Evolutionary conservation across 805 yeast genomes (phyloP).

Genomic region (Lipomyces orientalis): DNA sequence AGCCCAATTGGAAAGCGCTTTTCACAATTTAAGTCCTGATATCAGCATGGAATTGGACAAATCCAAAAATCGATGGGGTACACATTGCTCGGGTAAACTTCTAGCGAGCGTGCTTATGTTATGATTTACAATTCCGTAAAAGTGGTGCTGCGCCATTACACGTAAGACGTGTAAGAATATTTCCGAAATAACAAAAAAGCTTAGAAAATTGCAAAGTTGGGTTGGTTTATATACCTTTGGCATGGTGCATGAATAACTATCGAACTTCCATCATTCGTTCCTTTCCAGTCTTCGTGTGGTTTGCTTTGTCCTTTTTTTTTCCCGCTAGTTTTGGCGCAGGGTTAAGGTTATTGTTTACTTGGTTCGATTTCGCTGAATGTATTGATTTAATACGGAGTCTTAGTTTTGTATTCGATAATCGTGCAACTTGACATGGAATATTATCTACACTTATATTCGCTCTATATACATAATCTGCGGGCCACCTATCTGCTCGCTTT

Average conservation of each 20-base stretch:
- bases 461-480: background rate
- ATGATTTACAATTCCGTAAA: background rate
- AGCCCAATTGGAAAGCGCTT: background rate
- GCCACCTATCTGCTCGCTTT: background rate
- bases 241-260: background rate
- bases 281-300: background rate
- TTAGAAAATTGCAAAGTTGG: background rate
- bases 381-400: background rate
- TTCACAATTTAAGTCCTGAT: background rate
- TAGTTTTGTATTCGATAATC: background rate
- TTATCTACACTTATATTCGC: background rate
- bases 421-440: background rate
- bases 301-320: background rate
- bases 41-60: background rate
- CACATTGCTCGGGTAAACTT: background rate
- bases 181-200: background rate
- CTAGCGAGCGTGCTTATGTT: background rate
- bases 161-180: background rate
- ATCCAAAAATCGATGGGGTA: background rate
- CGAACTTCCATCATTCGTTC: background rate
- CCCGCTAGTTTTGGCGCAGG: slow-evolving; percentile 2
- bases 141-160: background rate
- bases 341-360: background rate
- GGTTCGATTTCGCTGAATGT: background rate
- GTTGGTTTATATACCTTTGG: background rate